Conservation (phyloP, 2,329 filamentous ascomycete species). For the Ascochyta clinopodiicola region DNA sequence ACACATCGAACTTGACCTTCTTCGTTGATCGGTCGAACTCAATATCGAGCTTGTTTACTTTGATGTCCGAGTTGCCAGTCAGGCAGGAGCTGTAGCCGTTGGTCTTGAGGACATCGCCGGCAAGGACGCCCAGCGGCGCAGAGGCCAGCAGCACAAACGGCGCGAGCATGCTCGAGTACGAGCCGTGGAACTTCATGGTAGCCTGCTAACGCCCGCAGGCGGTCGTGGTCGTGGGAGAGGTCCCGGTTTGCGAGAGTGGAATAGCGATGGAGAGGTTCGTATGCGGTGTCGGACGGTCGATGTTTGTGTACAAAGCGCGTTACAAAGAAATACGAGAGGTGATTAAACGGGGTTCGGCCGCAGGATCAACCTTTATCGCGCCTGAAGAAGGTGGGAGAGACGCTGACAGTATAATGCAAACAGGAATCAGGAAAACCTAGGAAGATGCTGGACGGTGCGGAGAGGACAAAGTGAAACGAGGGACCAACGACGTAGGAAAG, state of each 20-base stretch:
- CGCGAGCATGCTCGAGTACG: conserved; percentile 47
- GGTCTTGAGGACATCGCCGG: conserved; percentile 77
- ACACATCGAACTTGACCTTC: conserved; percentile 79
- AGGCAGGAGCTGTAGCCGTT: conserved; percentile 79
- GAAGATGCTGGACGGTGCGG: conserved; percentile 15
- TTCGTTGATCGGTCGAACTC: conserved; percentile 78
- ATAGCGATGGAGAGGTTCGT: conserved; percentile 3
- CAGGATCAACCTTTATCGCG: conserved; percentile 48
- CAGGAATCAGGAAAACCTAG: neutral
- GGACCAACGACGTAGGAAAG: conserved; percentile 35
- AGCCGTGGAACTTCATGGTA: conserved; percentile 44
- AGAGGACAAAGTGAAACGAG: conserved; percentile 44
- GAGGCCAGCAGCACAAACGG: conserved; percentile 48
- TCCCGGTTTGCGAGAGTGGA: conserved; percentile 2
- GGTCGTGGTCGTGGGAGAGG: conserved; percentile 16
- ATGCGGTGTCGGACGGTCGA: conserved; percentile 17
- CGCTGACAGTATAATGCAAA: conserved; percentile 20
- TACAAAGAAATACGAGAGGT: conserved; percentile 19
- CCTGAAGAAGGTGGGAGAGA: conserved; percentile 23
- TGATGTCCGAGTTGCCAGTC: conserved; percentile 63
- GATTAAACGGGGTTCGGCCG: conserved; percentile 41
- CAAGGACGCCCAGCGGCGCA: conserved; percentile 60
- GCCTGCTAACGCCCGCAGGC: conserved; percentile 40
- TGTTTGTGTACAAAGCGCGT: conserved; percentile 21
- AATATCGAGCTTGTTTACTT: conserved; percentile 76